Evolutionary conservation across 108 stramenopile species (phyloP).

Genomic region (Mediolabrus comicus): DNA sequence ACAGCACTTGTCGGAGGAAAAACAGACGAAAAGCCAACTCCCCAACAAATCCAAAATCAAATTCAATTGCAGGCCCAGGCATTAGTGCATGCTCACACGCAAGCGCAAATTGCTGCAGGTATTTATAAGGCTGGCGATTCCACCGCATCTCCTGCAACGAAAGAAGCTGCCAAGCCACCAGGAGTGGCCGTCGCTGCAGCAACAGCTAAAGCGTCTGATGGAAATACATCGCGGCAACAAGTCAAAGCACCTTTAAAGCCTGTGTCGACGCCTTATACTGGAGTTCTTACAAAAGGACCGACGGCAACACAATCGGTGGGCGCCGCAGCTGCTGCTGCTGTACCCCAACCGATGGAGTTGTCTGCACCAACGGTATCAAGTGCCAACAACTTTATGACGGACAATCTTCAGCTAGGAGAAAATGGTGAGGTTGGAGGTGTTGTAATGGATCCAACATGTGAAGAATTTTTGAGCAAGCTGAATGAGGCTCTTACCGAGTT

Average conservation of each 20-base stretch:
- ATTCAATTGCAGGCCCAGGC: constrained; percentile 81
- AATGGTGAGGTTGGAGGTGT: constrained; percentile 29
- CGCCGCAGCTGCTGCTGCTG: constrained; percentile 11
- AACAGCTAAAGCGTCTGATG: neutral
- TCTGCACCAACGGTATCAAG: neutral
- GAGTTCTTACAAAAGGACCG: neutral
- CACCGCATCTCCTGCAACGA: constrained; percentile 7
- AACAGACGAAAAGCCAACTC: constrained; percentile 47
- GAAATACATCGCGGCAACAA: neutral
- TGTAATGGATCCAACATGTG: constrained; percentile 53
- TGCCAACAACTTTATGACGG: neutral
- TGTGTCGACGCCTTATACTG: neutral
- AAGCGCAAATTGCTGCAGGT: constrained; percentile 80
- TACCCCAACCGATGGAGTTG: neutral
- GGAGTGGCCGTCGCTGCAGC: constrained; percentile 22
- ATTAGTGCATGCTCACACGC: constrained; percentile 81
- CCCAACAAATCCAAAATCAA: constrained; percentile 78
- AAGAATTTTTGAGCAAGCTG: constrained; percentile 72
- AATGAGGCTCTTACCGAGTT: constrained; percentile 56
- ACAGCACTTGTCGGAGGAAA: constrained; percentile 35
- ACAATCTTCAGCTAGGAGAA: constrained; percentile 1
- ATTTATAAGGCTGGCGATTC: constrained; percentile 65
- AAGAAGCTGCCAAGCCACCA: constrained; percentile 1
- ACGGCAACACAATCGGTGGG: neutral
- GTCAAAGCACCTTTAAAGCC: constrained; percentile 14